phyloP scores from a whole-genome alignment of 2,329 filamentous ascomycete genomes.

The Hymenoscyphus scutula region DNA sequence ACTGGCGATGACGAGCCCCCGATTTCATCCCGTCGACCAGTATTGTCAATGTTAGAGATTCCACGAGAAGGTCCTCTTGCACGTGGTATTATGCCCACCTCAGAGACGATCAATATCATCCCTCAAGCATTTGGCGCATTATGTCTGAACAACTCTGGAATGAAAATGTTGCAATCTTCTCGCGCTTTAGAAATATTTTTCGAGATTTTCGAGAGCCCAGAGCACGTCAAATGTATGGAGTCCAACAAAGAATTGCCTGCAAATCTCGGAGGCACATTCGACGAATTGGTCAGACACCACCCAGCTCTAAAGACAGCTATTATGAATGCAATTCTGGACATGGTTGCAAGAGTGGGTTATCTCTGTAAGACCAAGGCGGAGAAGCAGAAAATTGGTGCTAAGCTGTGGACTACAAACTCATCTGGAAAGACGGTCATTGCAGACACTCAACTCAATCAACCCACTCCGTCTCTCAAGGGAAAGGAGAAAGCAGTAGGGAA shows the following conservation, averaged over 20 bases:
- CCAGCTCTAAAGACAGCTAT: constrained; percentile 78
- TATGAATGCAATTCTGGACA: constrained; percentile 79
- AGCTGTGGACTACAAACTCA: constrained; percentile 64
- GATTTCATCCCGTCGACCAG: constrained; percentile 51
- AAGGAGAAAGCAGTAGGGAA: constrained; percentile 40
- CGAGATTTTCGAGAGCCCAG: constrained; percentile 92
- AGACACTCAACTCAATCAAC: constrained; percentile 39
- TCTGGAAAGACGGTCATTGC: constrained; percentile 59
- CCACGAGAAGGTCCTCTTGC: constrained; percentile 51
- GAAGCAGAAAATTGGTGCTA: constrained; percentile 71
- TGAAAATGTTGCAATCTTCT: constrained; percentile 83
- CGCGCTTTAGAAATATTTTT: constrained; percentile 83
- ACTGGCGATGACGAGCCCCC: constrained; percentile 44
- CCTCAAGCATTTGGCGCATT: constrained; percentile 90
- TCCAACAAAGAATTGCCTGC: constrained; percentile 69
- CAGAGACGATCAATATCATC: constrained; percentile 83
- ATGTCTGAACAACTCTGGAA: constrained; percentile 82
- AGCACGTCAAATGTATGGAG: constrained; percentile 82
- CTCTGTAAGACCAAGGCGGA: constrained; percentile 70
- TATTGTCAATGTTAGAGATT: constrained; percentile 47
- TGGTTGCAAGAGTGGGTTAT: constrained; percentile 78
- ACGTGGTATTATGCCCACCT: constrained; percentile 76
- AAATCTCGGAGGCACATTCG: constrained; percentile 79
- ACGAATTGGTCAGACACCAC: constrained; percentile 93
- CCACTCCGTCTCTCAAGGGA: constrained; percentile 36